These are phyloP conservation scores for Suillus subalutaceus DNA, from an alignment of 768 basidiomycete species.

Conservation along the genomic window DNA sequence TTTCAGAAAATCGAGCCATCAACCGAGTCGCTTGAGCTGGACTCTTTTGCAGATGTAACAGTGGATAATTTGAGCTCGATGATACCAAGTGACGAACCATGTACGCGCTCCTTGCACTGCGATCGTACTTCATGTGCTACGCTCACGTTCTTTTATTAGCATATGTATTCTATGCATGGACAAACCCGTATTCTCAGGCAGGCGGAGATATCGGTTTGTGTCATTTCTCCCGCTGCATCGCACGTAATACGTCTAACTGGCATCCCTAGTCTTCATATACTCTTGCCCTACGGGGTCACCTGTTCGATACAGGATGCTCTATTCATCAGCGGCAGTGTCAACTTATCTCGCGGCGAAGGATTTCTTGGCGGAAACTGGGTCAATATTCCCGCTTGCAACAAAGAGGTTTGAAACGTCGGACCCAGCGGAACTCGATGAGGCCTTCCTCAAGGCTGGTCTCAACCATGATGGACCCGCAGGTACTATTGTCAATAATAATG, in stretches of 20 bases:
- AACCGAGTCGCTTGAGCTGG: constrained; percentile 60
- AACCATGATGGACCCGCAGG: constrained; percentile 30
- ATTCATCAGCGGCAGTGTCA: constrained; percentile 68
- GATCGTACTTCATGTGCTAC: neutral
- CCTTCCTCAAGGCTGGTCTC: constrained; percentile 63
- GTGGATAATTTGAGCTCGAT: constrained; percentile 46
- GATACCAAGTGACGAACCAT: constrained; percentile 64
- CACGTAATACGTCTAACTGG: constrained; percentile 8
- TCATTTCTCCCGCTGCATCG: constrained; percentile 2
- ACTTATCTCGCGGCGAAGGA: constrained; percentile 60
- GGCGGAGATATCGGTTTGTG: constrained; percentile 63
- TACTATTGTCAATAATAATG: constrained; percentile 15
- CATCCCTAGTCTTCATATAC: constrained; percentile 80
- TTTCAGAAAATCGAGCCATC: constrained; percentile 66
- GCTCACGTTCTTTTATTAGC: constrained; percentile 26
- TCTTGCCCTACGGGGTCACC: constrained; percentile 83
- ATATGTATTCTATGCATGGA: constrained; percentile 73
- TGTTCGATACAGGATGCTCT: constrained; percentile 87
- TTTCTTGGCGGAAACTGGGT: constrained; percentile 46
- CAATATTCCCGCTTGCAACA: constrained; percentile 44
- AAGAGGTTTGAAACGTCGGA: constrained; percentile 86
- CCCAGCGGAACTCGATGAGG: constrained; percentile 69
- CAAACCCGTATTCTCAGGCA: constrained; percentile 42
- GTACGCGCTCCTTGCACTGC: constrained; percentile 28
- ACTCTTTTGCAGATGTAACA: constrained; percentile 40